Evolutionary conservation across 768 basidiomycete species (phyloP).

Genomic region (Boletus reticulatus): DNA sequence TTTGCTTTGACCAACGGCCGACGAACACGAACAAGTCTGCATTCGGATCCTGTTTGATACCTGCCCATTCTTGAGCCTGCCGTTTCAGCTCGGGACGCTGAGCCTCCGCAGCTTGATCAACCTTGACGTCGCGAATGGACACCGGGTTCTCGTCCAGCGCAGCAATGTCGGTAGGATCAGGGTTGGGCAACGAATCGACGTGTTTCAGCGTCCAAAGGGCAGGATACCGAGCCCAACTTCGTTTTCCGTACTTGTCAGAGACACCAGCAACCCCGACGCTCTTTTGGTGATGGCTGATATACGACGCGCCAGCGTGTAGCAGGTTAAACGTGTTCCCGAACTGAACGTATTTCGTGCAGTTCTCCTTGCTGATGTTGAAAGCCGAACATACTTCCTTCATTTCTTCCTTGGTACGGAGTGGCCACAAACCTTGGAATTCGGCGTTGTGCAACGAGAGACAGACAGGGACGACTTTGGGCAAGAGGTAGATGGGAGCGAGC

Average conservation of each 20-base stretch:
- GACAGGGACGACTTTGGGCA: slow-evolving; percentile 87
- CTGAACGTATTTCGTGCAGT: slow-evolving; percentile 96
- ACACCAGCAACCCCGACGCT: slow-evolving; percentile 93
- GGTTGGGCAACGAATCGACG: slow-evolving; percentile 93
- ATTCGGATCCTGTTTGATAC: slow-evolving; percentile 85
- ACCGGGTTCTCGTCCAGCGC: slow-evolving; percentile 81
- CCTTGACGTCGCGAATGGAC: slow-evolving; percentile 65
- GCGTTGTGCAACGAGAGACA: slow-evolving; percentile 95
- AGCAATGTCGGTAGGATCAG: slow-evolving; percentile 92
- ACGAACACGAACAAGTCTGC: slow-evolving; percentile 95
- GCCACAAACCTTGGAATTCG: slow-evolving; percentile 97
- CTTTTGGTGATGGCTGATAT: slow-evolving; percentile 91
- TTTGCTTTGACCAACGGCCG: slow-evolving; percentile 97
- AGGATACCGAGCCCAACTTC: slow-evolving; percentile 94
- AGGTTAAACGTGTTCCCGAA: slow-evolving; percentile 98
- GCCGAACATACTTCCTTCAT: slow-evolving; percentile 99
- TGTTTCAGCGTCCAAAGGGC: slow-evolving; percentile 95
- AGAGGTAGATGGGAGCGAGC: slow-evolving; percentile 84
- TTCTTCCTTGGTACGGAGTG: slow-evolving; percentile 93
- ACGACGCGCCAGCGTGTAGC: slow-evolving; percentile 89
- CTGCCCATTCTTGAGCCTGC: slow-evolving; percentile 94
- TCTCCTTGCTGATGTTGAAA: slow-evolving; percentile 95
- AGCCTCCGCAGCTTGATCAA: slow-evolving; percentile 83
- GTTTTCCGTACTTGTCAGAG: slow-evolving; percentile 97
- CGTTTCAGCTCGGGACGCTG: slow-evolving; percentile 88